Evolutionary conservation across 805 yeast species (phyloP).

Genomic region (Ogataea allantospora): DNA sequence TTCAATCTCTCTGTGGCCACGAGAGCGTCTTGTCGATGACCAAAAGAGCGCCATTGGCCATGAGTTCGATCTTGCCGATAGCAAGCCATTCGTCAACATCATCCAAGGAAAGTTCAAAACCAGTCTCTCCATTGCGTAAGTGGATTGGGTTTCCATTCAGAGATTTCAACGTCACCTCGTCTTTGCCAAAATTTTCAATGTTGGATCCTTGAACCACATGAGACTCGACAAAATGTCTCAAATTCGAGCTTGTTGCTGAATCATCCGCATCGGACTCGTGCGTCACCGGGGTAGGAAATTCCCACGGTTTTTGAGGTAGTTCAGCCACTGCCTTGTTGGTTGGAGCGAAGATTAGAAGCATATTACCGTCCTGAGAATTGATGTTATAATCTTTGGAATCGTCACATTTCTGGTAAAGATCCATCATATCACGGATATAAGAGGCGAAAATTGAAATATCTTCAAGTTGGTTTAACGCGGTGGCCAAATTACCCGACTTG

Average conservation of each 20-base stretch:
- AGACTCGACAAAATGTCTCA: slow-evolving; percentile 56
- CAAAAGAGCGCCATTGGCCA: slow-evolving; percentile 47
- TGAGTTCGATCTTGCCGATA: slow-evolving; percentile 36
- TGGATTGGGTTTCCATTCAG: slow-evolving; percentile 36
- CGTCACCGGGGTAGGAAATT: slow-evolving; percentile 57
- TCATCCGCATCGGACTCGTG: slow-evolving; percentile 46
- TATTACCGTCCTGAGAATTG: slow-evolving; percentile 22
- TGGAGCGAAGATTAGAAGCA: slow-evolving; percentile 67
- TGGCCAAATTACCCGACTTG: slow-evolving; percentile 31
- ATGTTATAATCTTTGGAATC: slow-evolving; percentile 22
- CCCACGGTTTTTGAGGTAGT: slow-evolving; percentile 70
- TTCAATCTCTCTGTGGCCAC: slow-evolving; percentile 33
- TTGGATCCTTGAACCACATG: slow-evolving; percentile 49
- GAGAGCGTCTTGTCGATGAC: slow-evolving; percentile 37
- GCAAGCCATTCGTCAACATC: slow-evolving; percentile 37
- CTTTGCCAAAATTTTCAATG: slow-evolving; percentile 20
- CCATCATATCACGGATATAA: slow-evolving; percentile 63
- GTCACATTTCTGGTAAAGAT: slow-evolving; percentile 48
- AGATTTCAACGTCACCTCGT: slow-evolving; percentile 31
- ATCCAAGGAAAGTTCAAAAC: slow-evolving; percentile 33
- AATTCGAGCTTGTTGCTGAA: slow-evolving; percentile 47
- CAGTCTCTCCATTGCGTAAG: slow-evolving; percentile 37
- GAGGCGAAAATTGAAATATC: slow-evolving; percentile 63
- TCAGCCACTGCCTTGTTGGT: slow-evolving; percentile 56
- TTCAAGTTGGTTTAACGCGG: slow-evolving; percentile 38